A percentile compares a stretch with the other conserved stretches of the same genome.
These are phyloP conservation scores for Crotalaria pallida DNA, from an alignment of 306 rosid genomes.

Conservation along the genomic window DNA sequence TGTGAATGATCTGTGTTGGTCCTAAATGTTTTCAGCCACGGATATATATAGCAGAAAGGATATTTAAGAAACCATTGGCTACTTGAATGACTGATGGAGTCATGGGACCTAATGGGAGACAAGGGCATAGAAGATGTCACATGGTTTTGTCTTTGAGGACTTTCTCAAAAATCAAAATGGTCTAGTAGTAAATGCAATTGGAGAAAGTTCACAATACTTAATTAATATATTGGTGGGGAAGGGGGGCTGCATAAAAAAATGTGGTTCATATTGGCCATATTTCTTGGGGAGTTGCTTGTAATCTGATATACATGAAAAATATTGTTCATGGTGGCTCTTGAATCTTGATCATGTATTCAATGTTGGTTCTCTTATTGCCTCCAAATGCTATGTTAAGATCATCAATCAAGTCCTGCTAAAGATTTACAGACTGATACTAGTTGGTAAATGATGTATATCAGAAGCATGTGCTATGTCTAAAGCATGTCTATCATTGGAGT, in stretches of 20 bases:
- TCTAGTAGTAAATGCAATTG: too few species aligned
- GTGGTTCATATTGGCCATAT: too few species aligned
- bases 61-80: background rate
- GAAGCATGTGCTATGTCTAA: background rate
- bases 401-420: background rate
- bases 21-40: background rate
- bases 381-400: background rate
- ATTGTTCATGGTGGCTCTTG: background rate
- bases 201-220: too few species aligned
- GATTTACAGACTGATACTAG: background rate
- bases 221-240: too few species aligned
- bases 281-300: too few species aligned
- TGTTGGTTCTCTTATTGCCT: background rate
- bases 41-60: conserved; percentile 26
- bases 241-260: too few species aligned
- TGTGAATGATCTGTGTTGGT: conserved; percentile 9
- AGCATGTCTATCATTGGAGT: background rate
- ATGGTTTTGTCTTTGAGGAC: conserved; percentile 26
- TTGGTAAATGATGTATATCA: background rate
- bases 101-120: conserved; percentile 1
- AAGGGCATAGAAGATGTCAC: conserved; percentile 20
- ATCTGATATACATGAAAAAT: too few species aligned
- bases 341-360: background rate
- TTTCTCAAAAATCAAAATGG: background rate
- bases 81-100: background rate